Conservation (phyloP, 768 basidiomycete genomes). For the Leccinum broughii region DNA sequence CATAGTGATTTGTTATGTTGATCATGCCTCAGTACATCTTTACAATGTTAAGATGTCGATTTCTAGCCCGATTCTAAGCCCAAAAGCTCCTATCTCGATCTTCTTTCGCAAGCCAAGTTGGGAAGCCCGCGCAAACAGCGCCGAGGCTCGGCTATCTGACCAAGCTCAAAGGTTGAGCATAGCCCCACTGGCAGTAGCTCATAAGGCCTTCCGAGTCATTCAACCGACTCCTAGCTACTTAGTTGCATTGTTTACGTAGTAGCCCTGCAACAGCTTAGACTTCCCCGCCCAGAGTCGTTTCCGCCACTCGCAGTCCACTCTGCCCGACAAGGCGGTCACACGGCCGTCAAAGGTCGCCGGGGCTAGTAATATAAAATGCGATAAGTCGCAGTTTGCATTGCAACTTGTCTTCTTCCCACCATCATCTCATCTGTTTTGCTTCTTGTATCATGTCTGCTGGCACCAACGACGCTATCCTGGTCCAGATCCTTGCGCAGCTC, state of each 20-base stretch:
- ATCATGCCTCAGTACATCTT: background rate
- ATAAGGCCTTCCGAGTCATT: background rate
- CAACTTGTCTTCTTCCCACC: slow-evolving; percentile 13
- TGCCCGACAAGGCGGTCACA: background rate
- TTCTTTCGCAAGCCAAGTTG: background rate
- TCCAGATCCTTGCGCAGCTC: slow-evolving; percentile 73
- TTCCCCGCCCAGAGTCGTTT: background rate
- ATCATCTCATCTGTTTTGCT: slow-evolving; percentile 10
- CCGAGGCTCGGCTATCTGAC: background rate
- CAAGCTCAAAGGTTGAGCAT: background rate
- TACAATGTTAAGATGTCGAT: background rate
- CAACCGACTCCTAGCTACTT: no score
- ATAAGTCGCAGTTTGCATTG: background rate
- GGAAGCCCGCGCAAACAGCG: background rate
- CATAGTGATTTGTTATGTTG: background rate
- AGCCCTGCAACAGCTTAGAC: background rate
- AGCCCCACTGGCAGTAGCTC: background rate
- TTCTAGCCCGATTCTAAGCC: background rate
- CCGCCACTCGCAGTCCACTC: background rate
- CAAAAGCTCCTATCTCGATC: background rate
- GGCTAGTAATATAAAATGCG: slow-evolving; percentile 10
- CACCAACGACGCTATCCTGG: slow-evolving; percentile 54
- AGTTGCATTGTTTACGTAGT: background rate
- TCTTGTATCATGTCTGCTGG: slow-evolving; percentile 28
- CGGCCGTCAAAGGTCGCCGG: background rate